These are phyloP conservation scores for Dictyophora rubrovolvata DNA, from an alignment of 768 basidiomycete genomes.

Conservation along the genomic window DNA sequence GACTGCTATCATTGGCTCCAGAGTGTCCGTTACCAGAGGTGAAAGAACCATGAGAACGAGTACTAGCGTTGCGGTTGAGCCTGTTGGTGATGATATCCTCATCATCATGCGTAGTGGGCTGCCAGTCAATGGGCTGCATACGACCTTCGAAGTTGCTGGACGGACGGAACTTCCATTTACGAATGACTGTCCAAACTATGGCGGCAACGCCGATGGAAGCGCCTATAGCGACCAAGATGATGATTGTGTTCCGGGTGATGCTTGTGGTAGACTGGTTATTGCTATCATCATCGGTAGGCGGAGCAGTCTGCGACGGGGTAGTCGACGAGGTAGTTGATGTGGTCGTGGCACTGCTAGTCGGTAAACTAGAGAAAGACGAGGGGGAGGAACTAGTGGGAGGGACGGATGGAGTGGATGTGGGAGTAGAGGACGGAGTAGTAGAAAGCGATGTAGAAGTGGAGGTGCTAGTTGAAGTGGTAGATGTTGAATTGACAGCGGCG, in stretches of 20 bases:
- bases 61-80: constrained; percentile 30
- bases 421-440: constrained; percentile 13
- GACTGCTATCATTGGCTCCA: constrained; percentile 16
- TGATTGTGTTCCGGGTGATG: constrained; percentile 35
- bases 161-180: constrained; percentile 84
- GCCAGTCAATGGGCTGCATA: constrained; percentile 83
- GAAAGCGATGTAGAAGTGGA: constrained; percentile 1
- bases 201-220: constrained; percentile 55
- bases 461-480: constrained; percentile 7
- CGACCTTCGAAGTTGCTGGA: constrained; percentile 75
- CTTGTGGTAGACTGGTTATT: constrained; percentile 31
- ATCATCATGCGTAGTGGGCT: constrained; percentile 39
- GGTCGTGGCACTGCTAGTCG: constrained; percentile 9
- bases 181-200: constrained; percentile 81
- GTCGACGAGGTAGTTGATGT: constrained; percentile 15
- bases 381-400: not conserved
- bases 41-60: constrained; percentile 57
- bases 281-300: constrained; percentile 19
- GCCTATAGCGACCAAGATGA: constrained; percentile 60
- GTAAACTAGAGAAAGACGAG: too few species aligned
- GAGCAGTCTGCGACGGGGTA: constrained; percentile 16
- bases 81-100: constrained; percentile 33
- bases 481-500: constrained; percentile 8
- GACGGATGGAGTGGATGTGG: constrained; percentile 4
- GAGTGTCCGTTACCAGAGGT: constrained; percentile 30